Percentiles rank a stretch among this genome's conserved stretches.
These are phyloP conservation scores for Salvia sclarea DNA, from an alignment of 305 asterid species.

Conservation along the genomic window DNA sequence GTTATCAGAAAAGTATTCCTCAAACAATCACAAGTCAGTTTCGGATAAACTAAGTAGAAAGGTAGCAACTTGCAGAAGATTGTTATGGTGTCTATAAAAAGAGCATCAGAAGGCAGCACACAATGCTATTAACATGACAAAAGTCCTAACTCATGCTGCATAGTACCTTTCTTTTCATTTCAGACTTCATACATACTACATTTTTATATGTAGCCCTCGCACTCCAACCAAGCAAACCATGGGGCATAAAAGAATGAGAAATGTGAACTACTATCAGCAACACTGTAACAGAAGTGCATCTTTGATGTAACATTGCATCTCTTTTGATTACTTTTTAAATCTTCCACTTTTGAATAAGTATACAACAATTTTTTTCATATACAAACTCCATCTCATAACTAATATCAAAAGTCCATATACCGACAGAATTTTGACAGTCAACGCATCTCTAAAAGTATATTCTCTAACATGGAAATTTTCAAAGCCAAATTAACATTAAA, in stretches of 20 bases:
- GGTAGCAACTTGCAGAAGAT: background rate
- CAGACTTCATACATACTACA: background rate
- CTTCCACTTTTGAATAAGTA: background rate
- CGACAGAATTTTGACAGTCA: background rate
- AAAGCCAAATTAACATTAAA: background rate
- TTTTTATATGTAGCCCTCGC: background rate
- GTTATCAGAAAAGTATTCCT: background rate
- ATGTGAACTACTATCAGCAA: background rate
- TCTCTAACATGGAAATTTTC: too few species aligned
- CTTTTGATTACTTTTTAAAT: background rate
- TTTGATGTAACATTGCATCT: background rate
- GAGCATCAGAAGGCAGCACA: background rate
- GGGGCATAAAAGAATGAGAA: background rate
- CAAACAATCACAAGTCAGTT: background rate
- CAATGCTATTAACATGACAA: background rate
- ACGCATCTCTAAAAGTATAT: background rate
- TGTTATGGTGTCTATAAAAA: background rate
- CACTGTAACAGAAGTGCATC: background rate
- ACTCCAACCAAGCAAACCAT: slow-evolving; percentile 2
- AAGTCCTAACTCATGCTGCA: background rate
- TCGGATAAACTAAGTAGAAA: background rate
- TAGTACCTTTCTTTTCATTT: background rate
- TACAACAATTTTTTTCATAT: background rate
- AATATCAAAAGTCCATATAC: background rate
- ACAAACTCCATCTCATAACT: background rate